Evolutionary conservation across 2,329 filamentous ascomycete species (phyloP).

Genomic region (Nemania abortiva): DNA sequence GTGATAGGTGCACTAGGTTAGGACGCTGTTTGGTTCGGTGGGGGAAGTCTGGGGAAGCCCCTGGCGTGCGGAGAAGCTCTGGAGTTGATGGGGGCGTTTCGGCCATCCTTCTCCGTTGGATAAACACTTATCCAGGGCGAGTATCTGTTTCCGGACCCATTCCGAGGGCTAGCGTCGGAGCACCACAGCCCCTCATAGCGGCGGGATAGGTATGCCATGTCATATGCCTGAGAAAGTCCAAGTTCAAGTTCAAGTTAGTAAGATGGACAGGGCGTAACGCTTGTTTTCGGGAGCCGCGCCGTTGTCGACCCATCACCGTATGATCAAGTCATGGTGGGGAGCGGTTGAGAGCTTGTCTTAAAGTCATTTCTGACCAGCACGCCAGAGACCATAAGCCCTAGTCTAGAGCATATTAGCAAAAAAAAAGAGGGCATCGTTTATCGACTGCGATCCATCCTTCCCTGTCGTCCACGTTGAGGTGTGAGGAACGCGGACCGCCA

Average conservation of each 20-base stretch:
- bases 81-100: conserved; percentile 4
- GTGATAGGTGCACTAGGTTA: not conserved
- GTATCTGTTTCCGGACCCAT: not conserved
- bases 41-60: conserved; percentile 37
- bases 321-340: not conserved
- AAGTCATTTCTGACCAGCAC: not conserved
- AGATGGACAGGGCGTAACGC: conserved; percentile 3
- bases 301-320: conserved; percentile 6
- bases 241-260: conserved; percentile 5
- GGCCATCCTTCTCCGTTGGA: conserved; percentile 13
- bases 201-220: no score
- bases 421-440: not conserved
- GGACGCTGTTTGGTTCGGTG: conserved; percentile 22
- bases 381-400: not conserved
- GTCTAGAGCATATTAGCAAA: not conserved
- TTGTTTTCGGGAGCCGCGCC: not conserved
- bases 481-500: not conserved
- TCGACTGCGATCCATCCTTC: not conserved
- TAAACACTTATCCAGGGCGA: conserved; percentile 32
- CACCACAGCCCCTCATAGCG: conserved; percentile 1
- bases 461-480: not conserved
- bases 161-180: not conserved
- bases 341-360: not conserved
- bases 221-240: no score
- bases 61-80: conserved; percentile 24